A percentile compares a stretch with the other conserved stretches of the same genome.
Conservation (phyloP, 257 asterid genomes). For the Primulina tabacum region DNA sequence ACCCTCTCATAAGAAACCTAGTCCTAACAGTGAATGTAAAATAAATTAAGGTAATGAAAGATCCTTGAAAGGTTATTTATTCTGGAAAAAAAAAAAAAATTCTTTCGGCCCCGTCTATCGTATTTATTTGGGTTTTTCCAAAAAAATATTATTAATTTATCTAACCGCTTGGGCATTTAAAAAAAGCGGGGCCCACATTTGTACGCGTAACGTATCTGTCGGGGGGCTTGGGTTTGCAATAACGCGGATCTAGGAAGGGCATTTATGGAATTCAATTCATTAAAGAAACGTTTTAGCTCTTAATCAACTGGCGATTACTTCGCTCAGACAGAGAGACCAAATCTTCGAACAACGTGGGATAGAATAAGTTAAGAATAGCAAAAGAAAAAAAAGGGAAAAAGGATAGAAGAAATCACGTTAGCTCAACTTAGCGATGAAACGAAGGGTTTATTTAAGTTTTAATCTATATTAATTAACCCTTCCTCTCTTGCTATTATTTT, state of each 20-base stretch:
- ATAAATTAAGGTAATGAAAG: no score
- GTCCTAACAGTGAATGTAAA: no score
- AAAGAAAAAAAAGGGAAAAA: constrained; percentile 14
- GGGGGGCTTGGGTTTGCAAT: constrained; percentile 26
- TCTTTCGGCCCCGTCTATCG: no score
- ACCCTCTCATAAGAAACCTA: no score
- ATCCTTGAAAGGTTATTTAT: no score
- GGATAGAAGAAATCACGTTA: constrained; percentile 23
- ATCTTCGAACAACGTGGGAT: constrained; percentile 65
- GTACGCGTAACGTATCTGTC: constrained; percentile 32
- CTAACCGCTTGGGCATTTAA: constrained; percentile 32
- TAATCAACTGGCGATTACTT: constrained; percentile 21
- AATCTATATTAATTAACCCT: neutral
- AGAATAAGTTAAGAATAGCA: constrained; percentile 15
- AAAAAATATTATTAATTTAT: neutral
- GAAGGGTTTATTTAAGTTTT: constrained; percentile 28
- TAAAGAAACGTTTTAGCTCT: constrained; percentile 21
- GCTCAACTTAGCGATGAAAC: constrained; percentile 28
- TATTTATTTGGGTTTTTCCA: no score
- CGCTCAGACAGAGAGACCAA: constrained; percentile 37
- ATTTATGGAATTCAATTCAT: constrained; percentile 34
- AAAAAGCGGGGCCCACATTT: constrained; percentile 34
- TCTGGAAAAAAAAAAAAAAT: no score
- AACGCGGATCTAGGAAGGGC: constrained; percentile 37
- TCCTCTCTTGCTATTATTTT: constrained; percentile 27